A percentile compares a stretch with the other conserved stretches of the same genome.
Evolutionary conservation across 257 asterid species (phyloP).

Genomic region (Thymus quinquecostatus): DNA sequence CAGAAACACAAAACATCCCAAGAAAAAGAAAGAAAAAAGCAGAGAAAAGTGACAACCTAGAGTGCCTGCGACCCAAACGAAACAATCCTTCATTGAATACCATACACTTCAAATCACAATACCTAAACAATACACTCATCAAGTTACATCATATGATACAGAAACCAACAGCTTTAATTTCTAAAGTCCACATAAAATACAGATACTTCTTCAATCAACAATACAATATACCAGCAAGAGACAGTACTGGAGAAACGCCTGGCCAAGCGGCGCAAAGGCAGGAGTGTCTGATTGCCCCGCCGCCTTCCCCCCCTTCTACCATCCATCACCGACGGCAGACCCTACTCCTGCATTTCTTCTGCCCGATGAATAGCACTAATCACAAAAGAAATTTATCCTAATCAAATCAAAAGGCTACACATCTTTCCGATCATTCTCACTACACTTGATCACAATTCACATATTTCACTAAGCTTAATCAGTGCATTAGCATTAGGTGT

Average conservation of each 20-base stretch:
- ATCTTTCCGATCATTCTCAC: neutral
- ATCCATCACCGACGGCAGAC: slow-evolving; percentile 40
- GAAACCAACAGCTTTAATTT: neutral
- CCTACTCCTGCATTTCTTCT: slow-evolving; percentile 11
- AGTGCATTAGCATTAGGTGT: slow-evolving; percentile 9
- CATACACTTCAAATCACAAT: slow-evolving; percentile 71
- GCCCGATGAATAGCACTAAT: neutral
- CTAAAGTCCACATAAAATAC: slow-evolving; percentile 1
- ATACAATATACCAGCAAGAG: slow-evolving; percentile 65
- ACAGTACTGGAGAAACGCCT: slow-evolving; percentile 49
- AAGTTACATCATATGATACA: slow-evolving; percentile 10
- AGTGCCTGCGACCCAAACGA: slow-evolving; percentile 69
- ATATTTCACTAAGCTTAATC: neutral
- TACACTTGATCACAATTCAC: neutral
- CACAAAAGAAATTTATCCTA: neutral
- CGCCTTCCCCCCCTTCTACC: slow-evolving; percentile 61
- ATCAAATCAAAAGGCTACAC: neutral
- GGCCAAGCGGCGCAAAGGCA: slow-evolving; percentile 60
- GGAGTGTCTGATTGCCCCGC: slow-evolving; percentile 45
- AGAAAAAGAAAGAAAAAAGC: neutral
- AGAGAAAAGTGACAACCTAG: slow-evolving; percentile 48
- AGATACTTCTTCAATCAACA: neutral
- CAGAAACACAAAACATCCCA: neutral
- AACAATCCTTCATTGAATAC: slow-evolving; percentile 68
- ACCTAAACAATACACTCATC: slow-evolving; percentile 47